Conservation (phyloP, 176 grass and related monocot genomes). For the Raddia distichophylla region DNA sequence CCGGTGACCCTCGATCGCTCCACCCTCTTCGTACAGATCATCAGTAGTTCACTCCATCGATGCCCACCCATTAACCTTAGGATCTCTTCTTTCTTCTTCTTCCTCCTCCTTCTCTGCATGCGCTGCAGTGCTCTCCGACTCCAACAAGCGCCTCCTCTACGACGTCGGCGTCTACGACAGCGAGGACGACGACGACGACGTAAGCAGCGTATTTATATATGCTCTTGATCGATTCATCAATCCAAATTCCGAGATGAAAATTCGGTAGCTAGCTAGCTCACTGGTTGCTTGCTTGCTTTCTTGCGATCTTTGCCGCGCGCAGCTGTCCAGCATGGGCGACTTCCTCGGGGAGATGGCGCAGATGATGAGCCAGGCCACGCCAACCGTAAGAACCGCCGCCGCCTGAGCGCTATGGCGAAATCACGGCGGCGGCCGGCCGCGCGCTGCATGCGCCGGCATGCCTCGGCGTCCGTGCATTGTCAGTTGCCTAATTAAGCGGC, state of each 20-base stretch:
- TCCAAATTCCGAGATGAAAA: too few species aligned
- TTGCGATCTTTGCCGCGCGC: not conserved
- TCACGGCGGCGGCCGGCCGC: not conserved
- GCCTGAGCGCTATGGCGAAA: not conserved
- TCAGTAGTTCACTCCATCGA: not conserved
- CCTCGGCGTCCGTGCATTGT: not conserved
- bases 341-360: slow-evolving; percentile 79
- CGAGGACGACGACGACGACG: slow-evolving; percentile 55
- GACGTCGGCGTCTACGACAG: slow-evolving; percentile 78
- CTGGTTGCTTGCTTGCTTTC: not conserved
- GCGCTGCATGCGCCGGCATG: not conserved
- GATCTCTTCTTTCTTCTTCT: not conserved
- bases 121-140: slow-evolving; percentile 73
- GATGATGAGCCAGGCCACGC: slow-evolving; percentile 77
- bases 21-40: not conserved
- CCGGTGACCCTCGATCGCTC: slow-evolving; percentile 30
- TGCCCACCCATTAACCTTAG: too few species aligned
- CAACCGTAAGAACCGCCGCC: slow-evolving; percentile 41
- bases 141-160: slow-evolving; percentile 92
- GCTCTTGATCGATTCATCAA: not conserved
- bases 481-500: not conserved
- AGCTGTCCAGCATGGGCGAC: slow-evolving; percentile 62
- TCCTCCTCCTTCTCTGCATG: not conserved
- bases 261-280: not conserved
- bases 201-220: not conserved